These are phyloP conservation scores for Vanderwaltozyma verrucispora DNA, from an alignment of 805 yeast genomes.

Conservation along the genomic window DNA sequence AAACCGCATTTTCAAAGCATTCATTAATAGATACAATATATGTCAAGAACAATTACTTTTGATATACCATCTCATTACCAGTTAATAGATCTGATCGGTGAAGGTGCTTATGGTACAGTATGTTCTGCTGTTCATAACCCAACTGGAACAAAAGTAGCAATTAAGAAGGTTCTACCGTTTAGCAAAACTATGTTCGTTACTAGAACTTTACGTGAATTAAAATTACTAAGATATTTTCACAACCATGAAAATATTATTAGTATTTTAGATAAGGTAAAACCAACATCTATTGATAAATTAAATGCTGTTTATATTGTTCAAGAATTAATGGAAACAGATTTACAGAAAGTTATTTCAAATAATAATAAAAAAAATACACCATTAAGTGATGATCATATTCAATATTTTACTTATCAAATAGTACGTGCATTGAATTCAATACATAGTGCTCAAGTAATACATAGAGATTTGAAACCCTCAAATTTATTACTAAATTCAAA, in stretches of 20 bases:
- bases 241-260: slow-evolving; percentile 65
- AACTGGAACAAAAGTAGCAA: slow-evolving; percentile 56
- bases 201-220: slow-evolving; percentile 62
- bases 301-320: slow-evolving; percentile 67
- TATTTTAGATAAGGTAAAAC: slow-evolving; percentile 56
- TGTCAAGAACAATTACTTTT: slow-evolving; percentile 44
- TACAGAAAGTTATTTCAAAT: slow-evolving; percentile 50
- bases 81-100: slow-evolving; percentile 54
- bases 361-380: slow-evolving; percentile 28
- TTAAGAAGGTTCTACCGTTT: slow-evolving; percentile 68
- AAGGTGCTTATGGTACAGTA: slow-evolving; percentile 77
- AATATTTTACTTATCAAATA: slow-evolving; percentile 61
- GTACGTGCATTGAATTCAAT: slow-evolving; percentile 59
- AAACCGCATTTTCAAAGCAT: too few relatives aligned
- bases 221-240: slow-evolving; percentile 50
- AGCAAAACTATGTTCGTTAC: slow-evolving; percentile 54
- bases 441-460: slow-evolving; percentile 65
- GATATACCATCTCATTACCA: slow-evolving; percentile 55
- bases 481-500: slow-evolving; percentile 56
- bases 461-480: slow-evolving; percentile 69
- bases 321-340: slow-evolving; percentile 69
- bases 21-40: slow-evolving; percentile 4
- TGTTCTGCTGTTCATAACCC: slow-evolving; percentile 58
- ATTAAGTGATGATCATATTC: slow-evolving; percentile 56
- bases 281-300: slow-evolving; percentile 46